Evolutionary conservation across 1,139 yeast species (phyloP), one percentile per base, ranked within the genome.

Genomic region (Debaryomycetaceae sp.): DNA sequence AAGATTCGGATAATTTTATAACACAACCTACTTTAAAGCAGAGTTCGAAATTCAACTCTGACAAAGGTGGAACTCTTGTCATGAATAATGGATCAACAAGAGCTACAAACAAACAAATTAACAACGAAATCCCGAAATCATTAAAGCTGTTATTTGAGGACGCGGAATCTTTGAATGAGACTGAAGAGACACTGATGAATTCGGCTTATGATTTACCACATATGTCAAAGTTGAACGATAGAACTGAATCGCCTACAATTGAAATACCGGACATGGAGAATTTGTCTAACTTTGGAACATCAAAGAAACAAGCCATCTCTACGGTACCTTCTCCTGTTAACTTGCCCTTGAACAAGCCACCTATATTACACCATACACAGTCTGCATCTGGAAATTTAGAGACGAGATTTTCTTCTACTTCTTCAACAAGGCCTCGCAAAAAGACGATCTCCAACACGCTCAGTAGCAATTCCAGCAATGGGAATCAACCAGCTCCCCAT

Each of bases 81-180:
- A 36, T 27, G 33, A 36, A 39, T 36, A 39, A 31, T 27, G 14
- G 36, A 6, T 20, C 37, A 24, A 24, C 42, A 5, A 34, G 42
- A 40, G 22, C 20, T 24, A 11, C 27, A 5, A 38, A 39, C 8
- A 30, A 39, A 11, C 23, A 40, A 50, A 20, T 49, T 3, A 41
- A 24, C 14, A 65, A 70, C 42, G 83, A 75, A 43, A 84, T 87
- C 0, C 96, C 96, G 0, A 82, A 80, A 57, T 85, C 95, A 3
- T 66, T 89, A 37, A 68, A 85, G 46, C 83, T 83, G 61, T 67
- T 89, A 34, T 89, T 89, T 60, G 90, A 85, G 51, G 75, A 69
- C 40, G 11, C 47, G 9, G 49, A 53, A 51, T 34, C 66, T 5
- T 46, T 66, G 34, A 56, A 61, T n/a, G 54, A 51, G 46, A 52